phyloP scores from a whole-genome alignment of 495 filamentous ascomycete genomes.

The Extremus antarcticus region DNA sequence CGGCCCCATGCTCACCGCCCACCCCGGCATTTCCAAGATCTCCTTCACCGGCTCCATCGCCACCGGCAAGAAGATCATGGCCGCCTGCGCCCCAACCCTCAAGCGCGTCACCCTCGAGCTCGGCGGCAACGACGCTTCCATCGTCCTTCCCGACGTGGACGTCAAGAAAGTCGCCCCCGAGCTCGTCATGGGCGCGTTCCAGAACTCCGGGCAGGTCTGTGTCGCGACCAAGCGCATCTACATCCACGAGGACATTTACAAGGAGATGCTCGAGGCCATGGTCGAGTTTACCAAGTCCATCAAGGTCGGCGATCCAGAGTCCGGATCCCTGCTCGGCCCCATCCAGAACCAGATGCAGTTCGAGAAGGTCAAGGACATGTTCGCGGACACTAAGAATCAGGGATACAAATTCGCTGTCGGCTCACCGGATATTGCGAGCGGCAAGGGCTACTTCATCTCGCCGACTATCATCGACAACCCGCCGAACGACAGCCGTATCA shows the following conservation, averaged over 20 bases:
- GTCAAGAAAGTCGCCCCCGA: conserved; percentile 47
- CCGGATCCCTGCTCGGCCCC: conserved; percentile 29
- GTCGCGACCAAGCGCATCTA: conserved; percentile 56
- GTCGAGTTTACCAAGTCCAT: conserved; percentile 44
- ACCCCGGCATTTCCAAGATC: conserved; percentile 25
- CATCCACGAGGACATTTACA: conserved; percentile 57
- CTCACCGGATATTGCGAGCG: conserved; percentile 28
- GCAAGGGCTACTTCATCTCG: conserved; percentile 42
- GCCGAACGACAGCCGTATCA: conserved; percentile 41
- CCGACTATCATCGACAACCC: conserved; percentile 52
- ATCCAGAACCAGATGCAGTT: conserved; percentile 48
- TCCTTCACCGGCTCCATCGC: conserved; percentile 27
- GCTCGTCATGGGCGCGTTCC: conserved; percentile 45
- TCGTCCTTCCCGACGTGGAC: conserved; percentile 56
- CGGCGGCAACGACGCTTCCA: conserved; percentile 59
- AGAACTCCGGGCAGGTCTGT: conserved; percentile 54
- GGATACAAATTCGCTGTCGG: conserved; percentile 36
- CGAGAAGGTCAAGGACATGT: conserved; percentile 35
- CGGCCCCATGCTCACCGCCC: conserved; percentile 23
- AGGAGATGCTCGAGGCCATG: conserved; percentile 45
- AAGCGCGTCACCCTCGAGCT: conserved; percentile 43
- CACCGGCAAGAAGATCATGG: conserved; percentile 30
- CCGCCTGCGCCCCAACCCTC: conserved; percentile 19
- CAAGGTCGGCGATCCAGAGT: conserved; percentile 27
- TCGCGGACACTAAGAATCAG: conserved; percentile 32